A percentile compares a stretch with the other conserved stretches of the same genome.
Evolutionary conservation across 208 protist species (phyloP).

Genomic region (Acanthamoeba quina): DNA sequence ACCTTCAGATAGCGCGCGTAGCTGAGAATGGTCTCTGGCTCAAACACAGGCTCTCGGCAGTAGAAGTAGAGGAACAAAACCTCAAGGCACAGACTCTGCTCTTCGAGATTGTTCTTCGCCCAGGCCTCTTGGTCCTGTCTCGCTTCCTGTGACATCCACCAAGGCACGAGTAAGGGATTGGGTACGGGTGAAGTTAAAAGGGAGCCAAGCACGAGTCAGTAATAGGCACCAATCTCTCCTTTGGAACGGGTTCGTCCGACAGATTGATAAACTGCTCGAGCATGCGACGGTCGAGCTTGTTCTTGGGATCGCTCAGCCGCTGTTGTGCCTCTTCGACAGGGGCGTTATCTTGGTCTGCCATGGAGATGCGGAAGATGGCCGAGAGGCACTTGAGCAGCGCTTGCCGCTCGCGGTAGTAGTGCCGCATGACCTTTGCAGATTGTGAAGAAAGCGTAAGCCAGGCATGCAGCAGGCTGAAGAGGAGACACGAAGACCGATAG

Average conservation of each 20-base stretch:
- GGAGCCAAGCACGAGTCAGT: neutral
- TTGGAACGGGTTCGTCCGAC: neutral
- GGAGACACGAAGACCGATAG: too few species aligned
- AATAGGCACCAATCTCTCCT: neutral
- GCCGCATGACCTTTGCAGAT: neutral
- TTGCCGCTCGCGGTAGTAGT: slow-evolving; percentile 26
- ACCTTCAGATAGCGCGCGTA: neutral
- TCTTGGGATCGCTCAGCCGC: neutral
- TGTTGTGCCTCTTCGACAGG: neutral
- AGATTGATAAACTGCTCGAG: neutral
- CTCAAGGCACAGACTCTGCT: slow-evolving; percentile 42
- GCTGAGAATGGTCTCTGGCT: neutral
- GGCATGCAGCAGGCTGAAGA: too few species aligned
- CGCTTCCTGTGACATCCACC: neutral
- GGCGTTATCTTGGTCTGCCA: neutral
- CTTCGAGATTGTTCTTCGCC: slow-evolving; percentile 34
- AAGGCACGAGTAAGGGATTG: neutral
- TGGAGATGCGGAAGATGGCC: neutral
- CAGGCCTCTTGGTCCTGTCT: slow-evolving; percentile 28
- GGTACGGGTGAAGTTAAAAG: neutral
- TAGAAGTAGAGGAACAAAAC: slow-evolving; percentile 34
- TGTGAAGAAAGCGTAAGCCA: neutral
- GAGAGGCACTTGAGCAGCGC: neutral
- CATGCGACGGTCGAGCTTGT: neutral
- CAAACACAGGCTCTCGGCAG: neutral